Percentiles rank a stretch among this genome's conserved stretches.
Evolutionary conservation across 768 basidiomycete genomes (phyloP).

Genomic region (Hypholoma fasciculare): DNA sequence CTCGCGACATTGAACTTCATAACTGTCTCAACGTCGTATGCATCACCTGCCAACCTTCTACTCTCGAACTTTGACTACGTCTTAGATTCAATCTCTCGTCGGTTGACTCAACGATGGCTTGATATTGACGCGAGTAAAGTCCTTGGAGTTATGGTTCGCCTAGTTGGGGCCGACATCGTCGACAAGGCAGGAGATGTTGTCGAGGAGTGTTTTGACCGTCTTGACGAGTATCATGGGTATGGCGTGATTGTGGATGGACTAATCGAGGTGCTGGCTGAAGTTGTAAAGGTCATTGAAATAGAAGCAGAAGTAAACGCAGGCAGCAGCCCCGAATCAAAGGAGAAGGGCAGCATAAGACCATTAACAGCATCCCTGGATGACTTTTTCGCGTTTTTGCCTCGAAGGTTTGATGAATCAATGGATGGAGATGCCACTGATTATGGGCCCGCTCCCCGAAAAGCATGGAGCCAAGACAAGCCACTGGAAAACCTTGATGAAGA

Average conservation of each 20-base stretch:
- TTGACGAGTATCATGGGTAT: constrained; percentile 97
- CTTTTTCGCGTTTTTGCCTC: constrained; percentile 68
- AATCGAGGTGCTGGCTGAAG: constrained; percentile 82
- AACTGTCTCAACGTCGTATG: constrained; percentile 77
- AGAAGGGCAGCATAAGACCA: constrained; percentile 21
- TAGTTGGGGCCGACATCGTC: constrained; percentile 87
- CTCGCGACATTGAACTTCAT: constrained; percentile 71
- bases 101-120: constrained; percentile 77
- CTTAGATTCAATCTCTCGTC: constrained; percentile 85
- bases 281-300: constrained; percentile 73
- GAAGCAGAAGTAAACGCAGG: constrained; percentile 38
- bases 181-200: constrained; percentile 91
- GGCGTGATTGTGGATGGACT: constrained; percentile 82
- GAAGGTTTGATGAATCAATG: constrained; percentile 36
- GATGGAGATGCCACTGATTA: constrained; percentile 49
- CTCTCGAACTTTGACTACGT: constrained; percentile 97
- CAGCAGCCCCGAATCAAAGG: constrained; percentile 12
- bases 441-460: constrained; percentile 57
- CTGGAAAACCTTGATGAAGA: constrained; percentile 11
- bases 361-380: constrained; percentile 37
- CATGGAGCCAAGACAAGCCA: constrained; percentile 48
- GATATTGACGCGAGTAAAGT: constrained; percentile 91
- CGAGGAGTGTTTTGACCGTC: constrained; percentile 94
- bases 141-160: constrained; percentile 76
- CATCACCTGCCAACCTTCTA: constrained; percentile 85